Percentiles rank a stretch among this genome's conserved stretches.
Evolutionary conservation across 2,329 filamentous ascomycete species (phyloP).

Genomic region (Hypoxylon sp.): DNA sequence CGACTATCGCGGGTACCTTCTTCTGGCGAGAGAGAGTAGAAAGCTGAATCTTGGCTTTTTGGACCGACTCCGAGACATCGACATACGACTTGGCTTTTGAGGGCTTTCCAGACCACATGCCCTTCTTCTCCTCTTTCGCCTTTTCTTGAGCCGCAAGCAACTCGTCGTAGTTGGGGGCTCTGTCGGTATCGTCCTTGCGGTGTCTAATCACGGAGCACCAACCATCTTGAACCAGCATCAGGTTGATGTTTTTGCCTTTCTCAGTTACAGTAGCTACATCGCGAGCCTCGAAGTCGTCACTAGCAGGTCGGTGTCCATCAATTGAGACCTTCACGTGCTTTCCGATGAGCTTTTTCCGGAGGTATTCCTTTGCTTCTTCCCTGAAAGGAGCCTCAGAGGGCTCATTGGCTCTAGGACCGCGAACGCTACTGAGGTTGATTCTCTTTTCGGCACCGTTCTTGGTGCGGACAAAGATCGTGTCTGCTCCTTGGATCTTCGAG

Average conservation of each 20-base stretch:
- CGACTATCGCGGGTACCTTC: conserved; percentile 91
- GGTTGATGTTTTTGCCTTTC: conserved; percentile 87
- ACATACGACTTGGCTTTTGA: conserved; percentile 84
- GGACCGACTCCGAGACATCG: conserved; percentile 91
- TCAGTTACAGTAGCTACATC: conserved; percentile 91
- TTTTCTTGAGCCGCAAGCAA: conserved; percentile 82
- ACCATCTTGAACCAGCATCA: conserved; percentile 89
- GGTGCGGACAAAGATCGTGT: conserved; percentile 87
- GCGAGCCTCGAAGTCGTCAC: conserved; percentile 91
- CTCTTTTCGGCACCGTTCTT: conserved; percentile 89
- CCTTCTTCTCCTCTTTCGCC: conserved; percentile 89
- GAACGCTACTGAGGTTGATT: conserved; percentile 91
- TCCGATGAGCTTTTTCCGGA: conserved; percentile 93
- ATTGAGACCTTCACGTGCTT: conserved; percentile 93
- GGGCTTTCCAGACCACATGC: conserved; percentile 93
- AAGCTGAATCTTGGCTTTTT: conserved; percentile 95
- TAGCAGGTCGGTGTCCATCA: conserved; percentile 90
- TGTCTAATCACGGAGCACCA: conserved; percentile 96
- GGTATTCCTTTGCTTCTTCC: conserved; percentile 94
- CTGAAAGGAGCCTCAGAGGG: conserved; percentile 88
- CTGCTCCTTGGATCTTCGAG: conserved; percentile 85
- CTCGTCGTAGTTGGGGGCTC: conserved; percentile 94
- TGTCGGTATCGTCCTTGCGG: conserved; percentile 92
- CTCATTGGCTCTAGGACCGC: conserved; percentile 91
- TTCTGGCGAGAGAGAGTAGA: conserved; percentile 89